Conservation (phyloP, 441 rosid genomes). For the Jatropha multifida region DNA sequence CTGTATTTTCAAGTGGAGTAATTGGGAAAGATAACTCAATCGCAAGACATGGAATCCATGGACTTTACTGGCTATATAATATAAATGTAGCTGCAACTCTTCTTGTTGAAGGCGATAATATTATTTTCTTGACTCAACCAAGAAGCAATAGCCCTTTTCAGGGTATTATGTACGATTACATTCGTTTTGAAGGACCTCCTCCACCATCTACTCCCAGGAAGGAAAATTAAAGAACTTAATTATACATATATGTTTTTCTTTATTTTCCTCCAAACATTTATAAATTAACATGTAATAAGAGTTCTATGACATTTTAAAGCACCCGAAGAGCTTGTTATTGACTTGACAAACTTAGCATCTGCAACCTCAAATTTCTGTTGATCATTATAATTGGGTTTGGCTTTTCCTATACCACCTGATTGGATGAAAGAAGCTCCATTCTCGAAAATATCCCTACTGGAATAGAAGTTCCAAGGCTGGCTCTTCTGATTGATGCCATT, state of each 20-base stretch:
- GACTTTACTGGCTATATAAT: slow-evolving; percentile 73
- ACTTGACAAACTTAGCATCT: slow-evolving; percentile 30
- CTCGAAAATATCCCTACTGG: slow-evolving; percentile 52
- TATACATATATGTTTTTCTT: background rate
- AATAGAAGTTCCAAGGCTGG: slow-evolving; percentile 55
- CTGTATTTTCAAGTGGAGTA: slow-evolving; percentile 60
- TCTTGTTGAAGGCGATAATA: slow-evolving; percentile 61
- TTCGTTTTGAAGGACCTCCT: slow-evolving; percentile 77
- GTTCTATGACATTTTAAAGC: slow-evolving; percentile 38
- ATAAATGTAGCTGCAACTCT: slow-evolving; percentile 47
- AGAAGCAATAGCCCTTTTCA: slow-evolving; percentile 50
- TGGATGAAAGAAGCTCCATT: slow-evolving; percentile 66
- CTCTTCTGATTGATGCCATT: slow-evolving; percentile 28
- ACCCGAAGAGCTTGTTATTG: slow-evolving; percentile 46
- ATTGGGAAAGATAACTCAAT: slow-evolving; percentile 88
- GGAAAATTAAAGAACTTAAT: no score
- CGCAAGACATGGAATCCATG: slow-evolving; percentile 93
- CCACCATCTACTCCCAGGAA: background rate
- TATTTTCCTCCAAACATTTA: no score
- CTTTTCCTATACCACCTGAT: slow-evolving; percentile 22
- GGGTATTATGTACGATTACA: slow-evolving; percentile 88
- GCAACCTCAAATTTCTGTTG: slow-evolving; percentile 39
- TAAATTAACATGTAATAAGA: slow-evolving; percentile 27
- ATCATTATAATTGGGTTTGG: slow-evolving; percentile 37
- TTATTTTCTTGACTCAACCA: slow-evolving; percentile 66